phyloP scores from a whole-genome alignment of 331 rosid genomes.

The Pyracantha coccinea region DNA sequence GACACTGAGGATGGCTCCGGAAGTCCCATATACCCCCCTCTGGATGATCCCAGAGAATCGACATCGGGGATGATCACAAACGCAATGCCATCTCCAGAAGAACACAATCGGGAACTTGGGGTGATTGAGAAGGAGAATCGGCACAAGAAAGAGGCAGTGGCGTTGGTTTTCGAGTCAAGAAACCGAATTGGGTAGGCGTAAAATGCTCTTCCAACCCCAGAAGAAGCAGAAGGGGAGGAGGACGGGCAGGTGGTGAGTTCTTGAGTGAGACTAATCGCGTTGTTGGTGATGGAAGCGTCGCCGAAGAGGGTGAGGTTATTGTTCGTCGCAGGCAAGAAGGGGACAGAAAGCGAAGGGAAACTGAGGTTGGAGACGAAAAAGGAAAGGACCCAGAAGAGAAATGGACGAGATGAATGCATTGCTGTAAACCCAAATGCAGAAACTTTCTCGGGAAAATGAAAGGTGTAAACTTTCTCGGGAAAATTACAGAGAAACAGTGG shows the following conservation, averaged over 20 bases:
- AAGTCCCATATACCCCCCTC: constrained; percentile 53
- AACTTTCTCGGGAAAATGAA: neutral
- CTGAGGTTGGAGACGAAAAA: constrained; percentile 14
- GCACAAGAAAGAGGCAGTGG: constrained; percentile 57
- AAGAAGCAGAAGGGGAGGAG: neutral
- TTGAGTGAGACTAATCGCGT: constrained; percentile 55
- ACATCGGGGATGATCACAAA: constrained; percentile 44
- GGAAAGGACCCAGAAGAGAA: constrained; percentile 14
- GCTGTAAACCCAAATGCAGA: neutral
- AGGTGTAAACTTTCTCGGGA: neutral
- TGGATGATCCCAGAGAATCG: constrained; percentile 20
- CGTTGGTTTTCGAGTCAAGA: constrained; percentile 53
- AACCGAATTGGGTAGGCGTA: constrained; percentile 53
- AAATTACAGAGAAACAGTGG: neutral
- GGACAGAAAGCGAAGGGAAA: constrained; percentile 16
- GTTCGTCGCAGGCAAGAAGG: constrained; percentile 22
- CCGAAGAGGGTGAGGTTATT: constrained; percentile 64
- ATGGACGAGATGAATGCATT: constrained; percentile 17
- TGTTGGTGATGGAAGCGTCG: constrained; percentile 49
- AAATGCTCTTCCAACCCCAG: constrained; percentile 59
- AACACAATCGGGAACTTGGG: constrained; percentile 38
- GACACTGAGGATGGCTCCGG: constrained; percentile 21
- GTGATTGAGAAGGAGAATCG: constrained; percentile 53
- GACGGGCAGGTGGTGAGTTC: constrained; percentile 31
- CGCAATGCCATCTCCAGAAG: constrained; percentile 53